Evolutionary conservation across 2,329 filamentous ascomycete genomes (phyloP), one percentile per base, ranked within the genome.

Genomic region (Gnomoniopsis smithogilvyi): DNA sequence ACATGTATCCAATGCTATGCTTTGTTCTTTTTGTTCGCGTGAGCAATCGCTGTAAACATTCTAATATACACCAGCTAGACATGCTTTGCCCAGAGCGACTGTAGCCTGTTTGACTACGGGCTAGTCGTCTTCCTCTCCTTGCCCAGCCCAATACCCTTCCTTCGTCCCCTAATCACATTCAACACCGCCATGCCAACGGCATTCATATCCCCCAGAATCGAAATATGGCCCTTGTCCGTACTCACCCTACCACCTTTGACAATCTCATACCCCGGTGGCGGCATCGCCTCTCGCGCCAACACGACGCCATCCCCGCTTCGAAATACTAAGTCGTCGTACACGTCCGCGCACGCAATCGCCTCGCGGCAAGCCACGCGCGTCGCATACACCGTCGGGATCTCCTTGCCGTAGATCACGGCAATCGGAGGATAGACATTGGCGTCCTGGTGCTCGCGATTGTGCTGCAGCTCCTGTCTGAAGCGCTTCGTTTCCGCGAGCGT

Each of bases 261-360:
- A 38, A 90, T 78, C 51, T 83, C 80, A 70, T 96, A 97, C 0
- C 92, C 92, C 2, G 83, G 76, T 0, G 93, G 93, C 47, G 96
- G 73, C 90, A 96, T 94, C 0, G 92, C 90, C 62, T 94, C 91
- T 53, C 85, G 85, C 0, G 93, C 91, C 7, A 97, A 80, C 56
- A 94, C 92, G 0, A 98, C 93, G 0, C 93, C 94, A 69, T 98
- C 93, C 2, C 93, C 92, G 22, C 88, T 88, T 0, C 90, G 89
- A 74, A 97, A 97, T 0, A 91, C 84, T 2, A 98, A 79, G 66
- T 96, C 88, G 64, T 96, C 92, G 70, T 96, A 97, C 0, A 86
- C 88, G 71, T 96, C 91, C 0, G 85, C 78, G 62, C 86, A 85
- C 52, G 86, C 83, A 64, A 97, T 96, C 0, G 82, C 86, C 56